Base-by-base conservation (phyloP, 2,329 filamentous ascomycete genomes). In the Neurospora sp. region DNA sequence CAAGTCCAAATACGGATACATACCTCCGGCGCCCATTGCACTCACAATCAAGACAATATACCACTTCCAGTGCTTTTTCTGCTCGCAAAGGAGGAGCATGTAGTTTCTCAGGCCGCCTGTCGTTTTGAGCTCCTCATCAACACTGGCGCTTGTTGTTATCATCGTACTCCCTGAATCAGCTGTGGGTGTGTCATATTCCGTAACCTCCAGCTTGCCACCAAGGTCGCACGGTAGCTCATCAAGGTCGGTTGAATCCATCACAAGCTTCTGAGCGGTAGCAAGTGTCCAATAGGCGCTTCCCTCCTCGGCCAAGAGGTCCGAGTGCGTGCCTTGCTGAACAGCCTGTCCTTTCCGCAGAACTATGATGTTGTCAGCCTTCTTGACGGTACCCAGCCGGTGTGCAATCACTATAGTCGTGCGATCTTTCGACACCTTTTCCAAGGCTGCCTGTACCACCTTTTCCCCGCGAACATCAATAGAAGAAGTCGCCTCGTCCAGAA, bases 311-410 rank as follows among this genome's bases (percentile, higher is more conserved):
- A 96, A 82, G 0, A 96, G 84, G 38, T 87, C 84, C 8, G 92
- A 87, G 73, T 96, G 92, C 0, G 86, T 92, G 0, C 92, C 92
- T 74, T 89, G 82, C 78, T 96, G 92, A 4, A 90, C 84, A 0
- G 92, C 85, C 68, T 84, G 80, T 5, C 92, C 92, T 74, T 89
- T 86, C 62, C 89, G 85, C 68, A 96, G 79, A 1, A 96, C 92
- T 6, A 95, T 81, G 69, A 96, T 96, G 40, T 89, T 87, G 75
- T 96, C 89, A 1, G 92, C 92, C 73, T 91, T 88, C 77, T 88
- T 89, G 73, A 92, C 89, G 0, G 90, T 92, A 0, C 88, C 90
- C 1, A 93, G 82, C 1, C 91, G 85, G 78, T 93, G 90, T 0
- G 92, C 91, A 74, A 94, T 90, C 85, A 57, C 86, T 3, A 78